phyloP scores from a whole-genome alignment of 2,329 filamentous ascomycete genomes.

The Fusarium dlaminii region DNA sequence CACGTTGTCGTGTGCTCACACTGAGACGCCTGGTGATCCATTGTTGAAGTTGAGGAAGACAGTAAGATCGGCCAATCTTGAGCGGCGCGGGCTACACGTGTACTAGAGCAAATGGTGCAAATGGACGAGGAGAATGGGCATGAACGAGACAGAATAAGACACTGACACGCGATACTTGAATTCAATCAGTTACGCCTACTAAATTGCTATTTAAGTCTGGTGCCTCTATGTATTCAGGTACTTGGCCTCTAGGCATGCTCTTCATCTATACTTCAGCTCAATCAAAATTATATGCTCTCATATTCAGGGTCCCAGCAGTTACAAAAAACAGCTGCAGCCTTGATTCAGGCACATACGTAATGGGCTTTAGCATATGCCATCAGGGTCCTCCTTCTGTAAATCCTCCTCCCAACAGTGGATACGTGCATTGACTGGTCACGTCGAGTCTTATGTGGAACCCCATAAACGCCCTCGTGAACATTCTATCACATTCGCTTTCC shows the following conservation, averaged over 20 bases:
- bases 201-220: neutral
- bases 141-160: neutral
- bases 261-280: neutral
- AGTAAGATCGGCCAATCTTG: conserved; percentile 37
- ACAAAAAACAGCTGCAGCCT: neutral
- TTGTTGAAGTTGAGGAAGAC: conserved; percentile 2
- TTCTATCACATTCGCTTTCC: conserved; percentile 7
- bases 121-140: neutral
- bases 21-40: conserved; percentile 25
- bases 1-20: conserved; percentile 33
- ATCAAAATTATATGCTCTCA: neutral
- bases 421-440: neutral
- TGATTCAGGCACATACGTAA: conserved; percentile 11
- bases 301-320: conserved; percentile 23
- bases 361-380: conserved; percentile 19
- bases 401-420: neutral
- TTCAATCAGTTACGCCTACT: neutral
- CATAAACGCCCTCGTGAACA: conserved; percentile 15
- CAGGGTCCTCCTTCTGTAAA: conserved; percentile 31
- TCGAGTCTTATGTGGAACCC: conserved; percentile 11
- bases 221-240: neutral
- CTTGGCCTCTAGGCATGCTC: neutral
- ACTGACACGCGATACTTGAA: conserved; percentile 26
- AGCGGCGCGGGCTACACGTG: conserved; percentile 39
- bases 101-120: conserved; percentile 23